These are phyloP conservation scores for Naganishia randhawae DNA, from an alignment of 768 basidiomycete species.

Conservation along the genomic window DNA sequence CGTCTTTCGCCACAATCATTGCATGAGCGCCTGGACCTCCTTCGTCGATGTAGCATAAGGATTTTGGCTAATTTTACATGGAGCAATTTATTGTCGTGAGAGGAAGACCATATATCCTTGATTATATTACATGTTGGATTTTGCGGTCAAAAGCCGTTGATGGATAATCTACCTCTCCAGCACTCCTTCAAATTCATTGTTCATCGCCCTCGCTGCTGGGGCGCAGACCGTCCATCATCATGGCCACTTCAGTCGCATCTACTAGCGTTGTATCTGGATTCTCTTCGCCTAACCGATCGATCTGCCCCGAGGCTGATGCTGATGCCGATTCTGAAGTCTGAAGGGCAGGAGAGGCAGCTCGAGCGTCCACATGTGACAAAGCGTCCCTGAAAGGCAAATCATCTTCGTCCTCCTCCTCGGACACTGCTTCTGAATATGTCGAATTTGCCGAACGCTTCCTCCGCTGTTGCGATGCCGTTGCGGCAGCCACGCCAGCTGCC, in stretches of 20 bases:
- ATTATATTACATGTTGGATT: background rate
- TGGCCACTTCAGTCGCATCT: slow-evolving; percentile 7
- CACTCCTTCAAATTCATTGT: background rate
- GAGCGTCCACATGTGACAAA: background rate
- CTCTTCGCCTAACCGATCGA: background rate
- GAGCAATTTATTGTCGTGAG: too few relatives aligned
- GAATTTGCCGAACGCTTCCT: background rate
- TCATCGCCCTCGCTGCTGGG: too few relatives aligned
- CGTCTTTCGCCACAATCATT: background rate
- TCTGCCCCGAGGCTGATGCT: background rate
- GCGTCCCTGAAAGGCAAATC: background rate
- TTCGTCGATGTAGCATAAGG: too few relatives aligned
- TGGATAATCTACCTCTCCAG: too few relatives aligned
- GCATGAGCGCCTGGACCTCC: background rate
- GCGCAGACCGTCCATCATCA: slow-evolving; percentile 16
- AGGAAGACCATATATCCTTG: too few relatives aligned
- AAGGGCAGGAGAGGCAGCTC: background rate
- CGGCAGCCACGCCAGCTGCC: background rate
- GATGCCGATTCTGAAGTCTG: background rate
- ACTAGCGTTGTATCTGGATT: background rate
- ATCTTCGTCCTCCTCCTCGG: slow-evolving; percentile 10
- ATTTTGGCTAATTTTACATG: background rate
- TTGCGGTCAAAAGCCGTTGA: background rate
- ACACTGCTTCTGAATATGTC: slow-evolving; percentile 3
- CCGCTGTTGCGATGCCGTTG: slow-evolving; percentile 12